Percentiles rank a stretch among this genome's conserved stretches.
Evolutionary conservation across 1,284 basidiomycete species (phyloP).

Genomic region (Marasmius sp.): DNA sequence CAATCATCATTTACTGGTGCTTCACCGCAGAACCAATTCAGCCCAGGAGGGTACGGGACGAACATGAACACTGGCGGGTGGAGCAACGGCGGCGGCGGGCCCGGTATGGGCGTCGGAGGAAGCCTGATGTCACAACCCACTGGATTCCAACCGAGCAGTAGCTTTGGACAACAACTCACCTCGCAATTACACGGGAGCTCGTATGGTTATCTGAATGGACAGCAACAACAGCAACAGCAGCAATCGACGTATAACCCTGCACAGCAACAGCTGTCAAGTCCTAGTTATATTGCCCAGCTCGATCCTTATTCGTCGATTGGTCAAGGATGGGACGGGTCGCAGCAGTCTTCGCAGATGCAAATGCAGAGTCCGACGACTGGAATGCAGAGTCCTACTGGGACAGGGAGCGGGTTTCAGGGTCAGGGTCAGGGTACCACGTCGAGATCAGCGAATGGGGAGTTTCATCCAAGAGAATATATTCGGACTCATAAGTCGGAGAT

Average conservation of each 20-base stretch:
- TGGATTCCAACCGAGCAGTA: slow-evolving; percentile 38
- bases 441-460: slow-evolving; percentile 34
- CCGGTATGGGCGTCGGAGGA: slow-evolving; percentile 1
- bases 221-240: slow-evolving; percentile 24
- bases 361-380: no score
- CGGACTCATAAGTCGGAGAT: slow-evolving; percentile 52
- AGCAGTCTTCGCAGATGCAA: slow-evolving; percentile 19
- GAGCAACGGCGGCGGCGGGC: background rate
- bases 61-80: background rate
- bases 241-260: slow-evolving; percentile 31
- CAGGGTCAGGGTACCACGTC: slow-evolving; percentile 19
- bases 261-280: slow-evolving; percentile 41
- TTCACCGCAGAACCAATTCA: slow-evolving; percentile 7
- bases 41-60: slow-evolving; percentile 4
- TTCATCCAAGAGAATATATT: slow-evolving; percentile 57
- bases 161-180: slow-evolving; percentile 36
- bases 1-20: slow-evolving; percentile 3
- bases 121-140: slow-evolving; percentile 17
- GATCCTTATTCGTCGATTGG: slow-evolving; percentile 51
- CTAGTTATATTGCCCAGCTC: slow-evolving; percentile 48
- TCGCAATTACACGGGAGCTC: slow-evolving; percentile 32
- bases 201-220: slow-evolving; percentile 41
- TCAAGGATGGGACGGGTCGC: slow-evolving; percentile 35
- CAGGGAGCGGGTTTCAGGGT: background rate
- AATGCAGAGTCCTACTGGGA: slow-evolving; percentile 17